A percentile compares a stretch with the other conserved stretches of the same genome.
These are phyloP conservation scores for Xylariaceae sp. DNA, from an alignment of 2,329 filamentous ascomycete species.

Conservation along the genomic window DNA sequence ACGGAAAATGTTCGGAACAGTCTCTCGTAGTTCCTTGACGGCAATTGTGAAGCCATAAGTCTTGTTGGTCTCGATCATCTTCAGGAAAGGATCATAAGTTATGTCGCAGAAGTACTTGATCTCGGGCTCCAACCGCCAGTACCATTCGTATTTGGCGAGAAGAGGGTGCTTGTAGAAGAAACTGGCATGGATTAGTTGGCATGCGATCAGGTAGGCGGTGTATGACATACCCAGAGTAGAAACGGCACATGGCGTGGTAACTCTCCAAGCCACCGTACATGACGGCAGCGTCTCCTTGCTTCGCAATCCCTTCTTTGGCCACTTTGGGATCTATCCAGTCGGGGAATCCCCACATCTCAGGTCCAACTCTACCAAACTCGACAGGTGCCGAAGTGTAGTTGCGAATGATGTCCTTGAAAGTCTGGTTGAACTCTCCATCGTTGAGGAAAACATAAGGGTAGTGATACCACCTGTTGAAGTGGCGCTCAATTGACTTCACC, in stretches of 20 bases:
- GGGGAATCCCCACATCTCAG: constrained; percentile 91
- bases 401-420: constrained; percentile 80
- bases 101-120: constrained; percentile 99
- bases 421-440: constrained; percentile 93
- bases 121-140: constrained; percentile 97
- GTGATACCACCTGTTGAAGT: constrained; percentile 98
- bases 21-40: constrained; percentile 95
- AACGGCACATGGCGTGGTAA: constrained; percentile 98
- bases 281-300: constrained; percentile 94
- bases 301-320: constrained; percentile 90
- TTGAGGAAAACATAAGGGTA: constrained; percentile 99
- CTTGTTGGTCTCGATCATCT: constrained; percentile 93
- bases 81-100: constrained; percentile 94
- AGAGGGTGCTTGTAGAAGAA: constrained; percentile 98
- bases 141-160: constrained; percentile 97
- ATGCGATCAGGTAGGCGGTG: neutral
- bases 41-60: constrained; percentile 99
- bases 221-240: constrained; percentile 82
- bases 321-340: constrained; percentile 95
- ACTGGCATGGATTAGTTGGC: constrained; percentile 33
- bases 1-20: constrained; percentile 96
- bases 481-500: constrained; percentile 93
- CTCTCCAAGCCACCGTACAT: constrained; percentile 99
- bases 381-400: constrained; percentile 87
- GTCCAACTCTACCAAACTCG: constrained; percentile 91